phyloP scores from a whole-genome alignment of 495 filamentous ascomycete species.

The Penicillium verhagenii region DNA sequence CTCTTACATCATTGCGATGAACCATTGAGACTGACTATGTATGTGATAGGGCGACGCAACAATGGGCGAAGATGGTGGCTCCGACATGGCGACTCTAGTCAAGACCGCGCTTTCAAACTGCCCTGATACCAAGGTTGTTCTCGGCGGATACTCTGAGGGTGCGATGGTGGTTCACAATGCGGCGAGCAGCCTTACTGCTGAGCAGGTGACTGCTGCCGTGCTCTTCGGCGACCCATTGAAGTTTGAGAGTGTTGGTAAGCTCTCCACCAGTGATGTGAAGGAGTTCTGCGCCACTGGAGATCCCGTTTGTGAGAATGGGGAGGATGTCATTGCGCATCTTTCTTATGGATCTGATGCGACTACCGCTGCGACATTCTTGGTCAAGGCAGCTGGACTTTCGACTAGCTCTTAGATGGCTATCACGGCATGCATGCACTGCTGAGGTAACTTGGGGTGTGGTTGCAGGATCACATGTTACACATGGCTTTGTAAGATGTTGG shows the following conservation, averaged over 20 bases:
- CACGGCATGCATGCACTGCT: neutral
- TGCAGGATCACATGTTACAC: neutral
- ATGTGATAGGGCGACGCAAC: constrained; percentile 46
- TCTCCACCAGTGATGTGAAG: constrained; percentile 45
- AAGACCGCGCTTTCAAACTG: constrained; percentile 48
- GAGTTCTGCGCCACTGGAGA: constrained; percentile 54
- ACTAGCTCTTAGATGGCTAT: constrained; percentile 2
- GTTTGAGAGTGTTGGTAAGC: constrained; percentile 40
- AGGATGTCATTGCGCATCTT: constrained; percentile 53
- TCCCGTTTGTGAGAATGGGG: constrained; percentile 53
- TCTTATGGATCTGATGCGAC: constrained; percentile 48
- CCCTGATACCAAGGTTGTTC: constrained; percentile 59
- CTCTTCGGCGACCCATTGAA: constrained; percentile 61
- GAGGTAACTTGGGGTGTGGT: too few relatives aligned
- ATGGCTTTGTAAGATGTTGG: too few relatives aligned
- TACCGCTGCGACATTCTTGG: constrained; percentile 48
- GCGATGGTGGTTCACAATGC: constrained; percentile 54
- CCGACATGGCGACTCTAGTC: constrained; percentile 49
- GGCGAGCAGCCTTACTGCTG: constrained; percentile 31
- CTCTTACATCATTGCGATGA: neutral
- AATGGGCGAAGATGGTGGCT: constrained; percentile 42
- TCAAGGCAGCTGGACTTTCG: constrained; percentile 30
- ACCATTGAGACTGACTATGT: too few relatives aligned
- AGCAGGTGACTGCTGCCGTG: constrained; percentile 38
- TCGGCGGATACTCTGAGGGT: constrained; percentile 61